These are phyloP conservation scores for Solanum chiquidenum DNA, from an alignment of 257 asterid species.

Conservation along the genomic window DNA sequence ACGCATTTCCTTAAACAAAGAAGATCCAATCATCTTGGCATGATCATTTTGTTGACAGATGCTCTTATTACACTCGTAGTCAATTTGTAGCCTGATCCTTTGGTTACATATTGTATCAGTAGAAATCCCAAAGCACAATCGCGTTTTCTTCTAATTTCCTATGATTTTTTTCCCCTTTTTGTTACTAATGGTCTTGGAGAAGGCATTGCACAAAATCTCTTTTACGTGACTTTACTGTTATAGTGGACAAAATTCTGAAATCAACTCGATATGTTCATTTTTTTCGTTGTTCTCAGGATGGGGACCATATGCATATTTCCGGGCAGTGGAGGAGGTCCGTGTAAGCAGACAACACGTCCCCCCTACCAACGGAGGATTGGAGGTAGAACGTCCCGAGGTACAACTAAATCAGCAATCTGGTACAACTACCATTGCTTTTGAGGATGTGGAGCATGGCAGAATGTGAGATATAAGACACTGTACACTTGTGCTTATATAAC, in stretches of 20 bases:
- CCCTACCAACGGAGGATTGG: conserved; percentile 3
- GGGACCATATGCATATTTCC: conserved; percentile 64
- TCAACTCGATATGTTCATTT: background rate
- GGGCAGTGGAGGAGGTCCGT: conserved; percentile 55
- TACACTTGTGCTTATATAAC: background rate
- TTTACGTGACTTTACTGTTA: background rate
- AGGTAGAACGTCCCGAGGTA: background rate
- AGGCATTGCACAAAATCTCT: background rate
- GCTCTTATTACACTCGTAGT: background rate
- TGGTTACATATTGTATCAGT: background rate
- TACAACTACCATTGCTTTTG: background rate
- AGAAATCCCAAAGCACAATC: background rate
- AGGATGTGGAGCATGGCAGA: conserved; percentile 22
- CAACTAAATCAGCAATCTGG: background rate
- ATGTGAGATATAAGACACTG: background rate
- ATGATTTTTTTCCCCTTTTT: background rate
- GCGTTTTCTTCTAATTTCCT: background rate
- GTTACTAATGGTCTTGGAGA: background rate
- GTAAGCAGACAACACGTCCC: conserved; percentile 4
- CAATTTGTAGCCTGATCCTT: no score
- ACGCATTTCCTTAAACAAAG: background rate
- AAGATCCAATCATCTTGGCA: background rate
- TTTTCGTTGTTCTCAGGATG: conserved; percentile 29
- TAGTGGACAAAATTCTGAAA: background rate
- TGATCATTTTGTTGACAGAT: background rate